These are phyloP conservation scores for Catunica adiposa DNA, from an alignment of 2,329 filamentous ascomycete species.

Conservation along the genomic window DNA sequence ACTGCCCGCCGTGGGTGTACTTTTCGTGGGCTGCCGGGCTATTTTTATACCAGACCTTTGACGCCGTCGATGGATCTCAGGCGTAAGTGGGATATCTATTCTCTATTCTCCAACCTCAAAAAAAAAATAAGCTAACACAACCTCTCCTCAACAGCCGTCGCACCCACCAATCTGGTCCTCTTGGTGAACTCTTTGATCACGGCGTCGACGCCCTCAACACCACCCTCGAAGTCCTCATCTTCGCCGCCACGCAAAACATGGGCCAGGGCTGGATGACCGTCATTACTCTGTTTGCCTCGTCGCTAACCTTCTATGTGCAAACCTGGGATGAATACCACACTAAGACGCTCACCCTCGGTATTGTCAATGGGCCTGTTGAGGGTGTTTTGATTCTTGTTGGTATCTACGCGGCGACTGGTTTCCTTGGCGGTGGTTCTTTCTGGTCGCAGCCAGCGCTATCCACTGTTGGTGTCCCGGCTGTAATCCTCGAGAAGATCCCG, in stretches of 20 bases:
- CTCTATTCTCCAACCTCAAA: neutral
- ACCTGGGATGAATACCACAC: conserved; percentile 99
- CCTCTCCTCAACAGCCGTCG: conserved; percentile 42
- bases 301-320: conserved; percentile 95
- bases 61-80: conserved; percentile 87
- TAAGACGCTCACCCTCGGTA: conserved; percentile 78
- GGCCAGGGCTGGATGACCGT: conserved; percentile 86
- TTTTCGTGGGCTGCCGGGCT: conserved; percentile 76
- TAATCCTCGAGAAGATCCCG: conserved; percentile 24
- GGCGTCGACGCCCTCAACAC: conserved; percentile 96
- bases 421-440: conserved; percentile 75
- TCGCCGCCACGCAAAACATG: conserved; percentile 81
- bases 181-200: conserved; percentile 95
- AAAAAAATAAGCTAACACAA: neutral
- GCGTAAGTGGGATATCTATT: conserved; percentile 46
- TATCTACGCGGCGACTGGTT: conserved; percentile 71
- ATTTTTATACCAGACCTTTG: conserved; percentile 96
- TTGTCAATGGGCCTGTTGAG: conserved; percentile 89
- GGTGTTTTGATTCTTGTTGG: conserved; percentile 70
- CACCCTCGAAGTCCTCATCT: conserved; percentile 79
- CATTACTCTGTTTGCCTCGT: conserved; percentile 62
- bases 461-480: conserved; percentile 46
- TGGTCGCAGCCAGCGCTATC: conserved; percentile 74
- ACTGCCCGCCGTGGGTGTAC: conserved; percentile 93
- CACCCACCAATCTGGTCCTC: conserved; percentile 78